These are phyloP conservation scores for Calonectria henricotiae DNA, from an alignment of 2,329 filamentous ascomycete genomes.

Conservation along the genomic window DNA sequence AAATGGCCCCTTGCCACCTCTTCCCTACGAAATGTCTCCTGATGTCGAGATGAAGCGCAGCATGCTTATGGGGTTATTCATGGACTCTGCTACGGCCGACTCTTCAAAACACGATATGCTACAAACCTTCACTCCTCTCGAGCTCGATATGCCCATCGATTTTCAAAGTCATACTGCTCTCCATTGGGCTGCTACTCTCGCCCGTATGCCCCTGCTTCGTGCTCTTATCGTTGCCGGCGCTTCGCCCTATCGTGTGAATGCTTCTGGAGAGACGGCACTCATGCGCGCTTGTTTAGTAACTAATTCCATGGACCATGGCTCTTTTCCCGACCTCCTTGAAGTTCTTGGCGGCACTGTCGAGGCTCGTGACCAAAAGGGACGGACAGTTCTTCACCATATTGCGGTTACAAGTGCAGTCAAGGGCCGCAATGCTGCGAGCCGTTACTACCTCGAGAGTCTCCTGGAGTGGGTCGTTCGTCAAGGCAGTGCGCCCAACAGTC, in stretches of 20 bases:
- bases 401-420: slow-evolving; percentile 96
- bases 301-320: slow-evolving; percentile 92
- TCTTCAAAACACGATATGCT: slow-evolving; percentile 84
- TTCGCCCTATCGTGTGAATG: slow-evolving; percentile 90
- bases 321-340: slow-evolving; percentile 92
- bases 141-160: slow-evolving; percentile 95
- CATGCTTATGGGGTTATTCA: slow-evolving; percentile 86
- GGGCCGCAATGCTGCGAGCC: slow-evolving; percentile 90
- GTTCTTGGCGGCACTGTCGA: slow-evolving; percentile 92
- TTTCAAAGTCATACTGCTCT: slow-evolving; percentile 90
- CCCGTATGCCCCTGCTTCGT: slow-evolving; percentile 85
- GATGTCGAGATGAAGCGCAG: slow-evolving; percentile 86
- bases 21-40: slow-evolving; percentile 74
- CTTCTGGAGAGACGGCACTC: slow-evolving; percentile 90
- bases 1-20: slow-evolving; percentile 75
- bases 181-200: slow-evolving; percentile 96
- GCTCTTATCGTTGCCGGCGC: slow-evolving; percentile 88
- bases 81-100: slow-evolving; percentile 81
- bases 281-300: slow-evolving; percentile 95
- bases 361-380: slow-evolving; percentile 88
- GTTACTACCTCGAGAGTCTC: slow-evolving; percentile 95
- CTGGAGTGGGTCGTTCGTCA: slow-evolving; percentile 95
- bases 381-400: slow-evolving; percentile 96
- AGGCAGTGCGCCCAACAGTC: slow-evolving; percentile 75
- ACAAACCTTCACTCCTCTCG: slow-evolving; percentile 80